A percentile compares a stretch with the other conserved stretches of the same genome.
phyloP scores from a whole-genome alignment of 2,329 filamentous ascomycete species.

The Coleophoma cylindrospora region DNA sequence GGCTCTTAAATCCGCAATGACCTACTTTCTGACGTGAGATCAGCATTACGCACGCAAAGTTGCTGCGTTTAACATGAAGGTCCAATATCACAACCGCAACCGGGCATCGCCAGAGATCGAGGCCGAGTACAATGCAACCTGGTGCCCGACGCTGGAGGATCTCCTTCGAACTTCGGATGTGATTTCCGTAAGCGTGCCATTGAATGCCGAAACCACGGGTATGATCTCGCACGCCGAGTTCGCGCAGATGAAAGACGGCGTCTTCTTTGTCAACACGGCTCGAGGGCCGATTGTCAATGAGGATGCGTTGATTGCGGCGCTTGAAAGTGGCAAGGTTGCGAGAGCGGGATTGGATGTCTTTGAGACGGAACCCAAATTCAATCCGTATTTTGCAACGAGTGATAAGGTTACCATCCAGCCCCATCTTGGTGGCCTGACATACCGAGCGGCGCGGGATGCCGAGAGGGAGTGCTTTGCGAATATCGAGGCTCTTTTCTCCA shows the following conservation, averaged over 20 bases:
- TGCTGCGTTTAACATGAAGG: constrained; percentile 66
- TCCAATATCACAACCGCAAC: constrained; percentile 68
- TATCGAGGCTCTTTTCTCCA: constrained; percentile 32
- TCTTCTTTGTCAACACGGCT: constrained; percentile 74
- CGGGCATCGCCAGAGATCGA: constrained; percentile 43
- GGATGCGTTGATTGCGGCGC: constrained; percentile 65
- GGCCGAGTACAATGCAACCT: constrained; percentile 41
- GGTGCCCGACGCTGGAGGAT: constrained; percentile 63
- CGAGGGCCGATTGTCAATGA: constrained; percentile 76
- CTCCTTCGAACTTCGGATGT: constrained; percentile 65
- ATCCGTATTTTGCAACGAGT: not conserved
- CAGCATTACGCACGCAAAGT: constrained; percentile 68
- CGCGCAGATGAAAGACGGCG: constrained; percentile 66
- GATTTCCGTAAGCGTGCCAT: constrained; percentile 68
- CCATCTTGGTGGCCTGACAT: not conserved
- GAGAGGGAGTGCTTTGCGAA: constrained; percentile 42
- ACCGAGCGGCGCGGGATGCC: constrained; percentile 36
- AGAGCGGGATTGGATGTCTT: constrained; percentile 75
- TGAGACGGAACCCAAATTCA: constrained; percentile 64
- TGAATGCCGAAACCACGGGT: constrained; percentile 68
- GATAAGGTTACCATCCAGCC: not conserved
- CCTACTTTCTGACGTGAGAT: not conserved
- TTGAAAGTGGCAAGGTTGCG: constrained; percentile 61
- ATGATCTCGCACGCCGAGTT: constrained; percentile 67
- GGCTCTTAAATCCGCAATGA: not conserved